Percentiles rank a stretch among this genome's conserved stretches.
These are phyloP conservation scores for Starmerella etchellsii DNA, from an alignment of 805 yeast genomes.

Conservation along the genomic window DNA sequence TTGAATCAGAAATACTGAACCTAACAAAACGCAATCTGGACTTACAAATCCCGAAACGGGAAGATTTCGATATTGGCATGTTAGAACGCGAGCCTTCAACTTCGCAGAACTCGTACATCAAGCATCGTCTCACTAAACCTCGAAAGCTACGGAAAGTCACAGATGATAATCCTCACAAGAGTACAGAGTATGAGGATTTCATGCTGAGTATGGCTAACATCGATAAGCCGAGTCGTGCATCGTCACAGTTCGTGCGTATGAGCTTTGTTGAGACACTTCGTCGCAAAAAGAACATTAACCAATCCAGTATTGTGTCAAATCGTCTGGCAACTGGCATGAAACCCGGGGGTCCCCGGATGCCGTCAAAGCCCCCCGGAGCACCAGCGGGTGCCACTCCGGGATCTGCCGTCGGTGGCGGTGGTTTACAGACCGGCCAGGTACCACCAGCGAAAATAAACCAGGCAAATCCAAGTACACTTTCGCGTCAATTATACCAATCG, in stretches of 20 bases:
- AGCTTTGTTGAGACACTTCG: constrained; percentile 81
- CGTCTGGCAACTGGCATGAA: background rate
- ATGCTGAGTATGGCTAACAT: constrained; percentile 58
- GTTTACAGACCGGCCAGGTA: constrained; percentile 5
- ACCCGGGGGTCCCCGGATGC: background rate
- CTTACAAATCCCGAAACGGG: constrained; percentile 46
- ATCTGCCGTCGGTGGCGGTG: background rate
- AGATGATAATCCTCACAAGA: constrained; percentile 61
- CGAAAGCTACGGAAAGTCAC: constrained; percentile 37
- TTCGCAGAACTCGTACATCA: background rate
- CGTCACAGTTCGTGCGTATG: constrained; percentile 64
- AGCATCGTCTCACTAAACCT: constrained; percentile 29
- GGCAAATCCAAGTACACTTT: constrained; percentile 15
- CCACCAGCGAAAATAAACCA: constrained; percentile 12
- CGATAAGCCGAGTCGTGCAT: constrained; percentile 30
- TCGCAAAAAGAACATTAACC: constrained; percentile 37
- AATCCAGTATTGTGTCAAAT: constrained; percentile 23
- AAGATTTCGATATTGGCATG: constrained; percentile 28
- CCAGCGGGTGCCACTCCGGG: background rate
- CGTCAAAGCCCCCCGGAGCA: background rate
- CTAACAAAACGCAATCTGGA: constrained; percentile 68
- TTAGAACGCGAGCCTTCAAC: constrained; percentile 18
- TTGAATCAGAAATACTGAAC: constrained; percentile 79
- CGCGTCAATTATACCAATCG: constrained; percentile 15
- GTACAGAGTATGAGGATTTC: constrained; percentile 78